phyloP scores from a whole-genome alignment of 1,284 basidiomycete species.

The Bjerkandera adusta region DNA sequence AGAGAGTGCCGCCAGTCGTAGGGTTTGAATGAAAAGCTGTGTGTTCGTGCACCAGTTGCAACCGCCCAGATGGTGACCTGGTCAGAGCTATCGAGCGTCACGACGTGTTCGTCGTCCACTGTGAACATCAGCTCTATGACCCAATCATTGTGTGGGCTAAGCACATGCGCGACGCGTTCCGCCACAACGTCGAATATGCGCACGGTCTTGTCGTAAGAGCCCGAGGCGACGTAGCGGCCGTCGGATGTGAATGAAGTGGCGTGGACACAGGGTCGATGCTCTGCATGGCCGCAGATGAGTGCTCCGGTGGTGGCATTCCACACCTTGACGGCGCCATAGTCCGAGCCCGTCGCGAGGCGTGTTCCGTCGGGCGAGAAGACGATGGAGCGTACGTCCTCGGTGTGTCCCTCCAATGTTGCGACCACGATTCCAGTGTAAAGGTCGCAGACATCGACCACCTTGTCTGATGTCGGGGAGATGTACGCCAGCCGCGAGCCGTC shows the following conservation, averaged over 20 bases:
- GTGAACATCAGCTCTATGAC: constrained; percentile 16
- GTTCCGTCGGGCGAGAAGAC: constrained; percentile 24
- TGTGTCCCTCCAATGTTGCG: constrained; percentile 22
- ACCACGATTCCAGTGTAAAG: too few species aligned
- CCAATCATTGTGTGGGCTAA: constrained; percentile 16
- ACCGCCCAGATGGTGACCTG: too few species aligned
- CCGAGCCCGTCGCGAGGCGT: constrained; percentile 22
- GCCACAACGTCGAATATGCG: constrained; percentile 13
- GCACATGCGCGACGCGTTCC: constrained; percentile 9
- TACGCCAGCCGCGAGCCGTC: too few species aligned
- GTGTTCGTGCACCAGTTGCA: too few species aligned
- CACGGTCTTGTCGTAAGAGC: constrained; percentile 15
- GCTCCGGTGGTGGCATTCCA: constrained; percentile 24
- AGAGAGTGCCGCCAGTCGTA: too few species aligned
- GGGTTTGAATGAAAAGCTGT: too few species aligned
- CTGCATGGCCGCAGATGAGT: constrained; percentile 29
- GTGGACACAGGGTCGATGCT: too few species aligned
- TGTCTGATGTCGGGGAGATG: too few species aligned
- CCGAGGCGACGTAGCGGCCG: too few species aligned
- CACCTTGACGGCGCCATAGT: constrained; percentile 24
- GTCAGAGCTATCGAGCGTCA: too few species aligned
- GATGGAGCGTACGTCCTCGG: constrained; percentile 19
- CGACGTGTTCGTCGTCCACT: constrained; percentile 16
- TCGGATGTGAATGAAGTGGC: too few species aligned
- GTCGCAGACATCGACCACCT: too few species aligned